Conservation (phyloP, 805 yeast genomes). For the Tetrapisispora fleetii region DNA sequence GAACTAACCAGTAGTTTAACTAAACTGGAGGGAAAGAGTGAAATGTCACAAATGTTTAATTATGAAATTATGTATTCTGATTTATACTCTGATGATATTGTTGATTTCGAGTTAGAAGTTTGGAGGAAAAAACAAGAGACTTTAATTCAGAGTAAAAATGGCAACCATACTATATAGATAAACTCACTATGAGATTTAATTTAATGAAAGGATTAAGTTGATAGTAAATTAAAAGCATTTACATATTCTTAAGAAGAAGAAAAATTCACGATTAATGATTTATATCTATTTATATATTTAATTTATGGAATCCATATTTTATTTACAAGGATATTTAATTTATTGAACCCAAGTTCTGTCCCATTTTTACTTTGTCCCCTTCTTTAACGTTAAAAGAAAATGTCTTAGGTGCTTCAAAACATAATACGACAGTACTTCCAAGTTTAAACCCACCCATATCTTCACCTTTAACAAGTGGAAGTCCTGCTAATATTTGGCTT, state of each 20-base stretch:
- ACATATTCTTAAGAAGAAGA: background rate
- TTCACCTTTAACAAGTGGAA: constrained; percentile 81
- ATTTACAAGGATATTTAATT: constrained; percentile 1
- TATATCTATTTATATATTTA: background rate
- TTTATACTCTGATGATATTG: constrained; percentile 13
- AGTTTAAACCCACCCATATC: constrained; percentile 96
- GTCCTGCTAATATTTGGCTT: constrained; percentile 66
- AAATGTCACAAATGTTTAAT: constrained; percentile 8
- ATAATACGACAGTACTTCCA: constrained; percentile 94
- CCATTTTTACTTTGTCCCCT: constrained; percentile 79
- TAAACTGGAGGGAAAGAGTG: background rate
- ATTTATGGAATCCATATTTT: background rate
- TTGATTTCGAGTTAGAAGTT: constrained; percentile 18
- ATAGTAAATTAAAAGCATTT: too few species aligned
- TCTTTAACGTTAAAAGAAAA: constrained; percentile 60
- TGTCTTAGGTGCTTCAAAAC: constrained; percentile 85
- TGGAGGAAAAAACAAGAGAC: constrained; percentile 18
- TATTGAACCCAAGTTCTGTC: constrained; percentile 56
- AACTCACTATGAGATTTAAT: background rate
- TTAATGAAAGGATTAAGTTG: too few species aligned
- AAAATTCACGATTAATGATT: background rate
- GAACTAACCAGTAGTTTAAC: constrained; percentile 8
- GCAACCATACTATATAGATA: background rate
- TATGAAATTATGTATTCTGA: constrained; percentile 20
- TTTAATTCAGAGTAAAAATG: background rate